Evolutionary conservation across 805 yeast genomes (phyloP), one percentile per base, ranked within the genome.

Genomic region (Pichia eremophila): DNA sequence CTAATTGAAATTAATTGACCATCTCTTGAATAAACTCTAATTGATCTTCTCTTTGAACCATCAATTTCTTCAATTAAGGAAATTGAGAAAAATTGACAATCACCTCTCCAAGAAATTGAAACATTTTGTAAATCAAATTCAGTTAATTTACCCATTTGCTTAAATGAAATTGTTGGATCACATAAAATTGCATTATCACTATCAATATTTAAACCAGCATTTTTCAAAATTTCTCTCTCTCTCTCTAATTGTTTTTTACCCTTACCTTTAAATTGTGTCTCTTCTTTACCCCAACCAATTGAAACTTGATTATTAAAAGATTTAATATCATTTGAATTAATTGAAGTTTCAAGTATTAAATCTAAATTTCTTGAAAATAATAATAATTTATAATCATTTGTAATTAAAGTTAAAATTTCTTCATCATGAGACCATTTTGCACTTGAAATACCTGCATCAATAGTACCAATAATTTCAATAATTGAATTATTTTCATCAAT

Each of bases 231-330:
- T 45, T 61, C 62, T 48, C 68, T 66, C 55, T 76, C 84, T 65
- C 91, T 74, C 65, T 85, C 95, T 51, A 77, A 60, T 8, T 85
- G 88, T 57, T 82, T 83, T 31, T 85, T 93, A 53, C 99, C 99
- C 59, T 77, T 82, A 45, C 99, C 99, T 65, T 84, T 81, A 65
- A 93, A 93, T 67, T 93, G 99, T 0, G 99, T 93, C 63, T 91
- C 98, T 55, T 83, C 82, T 52, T 84, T 85, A 60, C 99, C 99
- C 99, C 99, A 93, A 27, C 99, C 99, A 40, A 93, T 96, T 28
- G 91, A 83, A 36, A 93, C 96, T 60, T 93, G 96, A 54, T 81
- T 82, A 2, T 78, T 66, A 34, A 68, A 62, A 18, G 19, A 19
- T 28, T 12, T n/a, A 42, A 90, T 71, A 61, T 93, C 99, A 9